Base-by-base conservation (phyloP, 257 asterid genomes). In the Mitragyna speciosa region DNA sequence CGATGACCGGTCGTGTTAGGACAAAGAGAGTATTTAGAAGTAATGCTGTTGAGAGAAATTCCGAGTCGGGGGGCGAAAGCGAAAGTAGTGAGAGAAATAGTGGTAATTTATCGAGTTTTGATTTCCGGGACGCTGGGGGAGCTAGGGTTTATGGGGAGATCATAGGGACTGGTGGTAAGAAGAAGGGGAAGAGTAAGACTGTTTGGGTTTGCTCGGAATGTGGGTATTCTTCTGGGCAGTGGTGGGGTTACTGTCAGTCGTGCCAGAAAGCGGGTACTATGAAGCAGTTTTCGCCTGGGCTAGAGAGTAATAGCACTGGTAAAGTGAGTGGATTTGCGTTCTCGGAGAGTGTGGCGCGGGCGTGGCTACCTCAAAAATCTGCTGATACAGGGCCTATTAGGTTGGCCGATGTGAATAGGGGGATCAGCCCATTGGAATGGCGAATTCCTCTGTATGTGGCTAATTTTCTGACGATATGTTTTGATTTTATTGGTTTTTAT, bases 191-290 rank as follows among this genome's bases (percentile, higher is more conserved):
- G 88, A 82, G 73, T 58, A 91, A 81, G 89, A 85, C 84, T 28
- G 89, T 87, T 39, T 83, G 86, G 84, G 99, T 95, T 22, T 95
- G 99, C 83, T 88, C 88, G 81, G 80, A 76, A 33, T 95, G 99
- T 82, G 98, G 98, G 64, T 78, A 93, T 75, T 89, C 95, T 0
- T 93, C 87, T 70, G 98, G 97, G 66, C 98, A 95, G 89, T 92
- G 98, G 99, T 95, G 99, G 99, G 99, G 99, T 75, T 84, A 86
- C 73, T 95, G 99, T 84, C 90, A 73, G 86, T 76, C 88, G 84
- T 95, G 99, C 80, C 86, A 83, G 69, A 85, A 83, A 4, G 86
- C 83, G 6, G 97, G 94, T 24, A 92, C 94, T 2, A 86, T 95
- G 96, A 93, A 82, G 82, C 88, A 74, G 70, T 93, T 89, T 77